Percentiles rank a stretch among this genome's conserved stretches.
These are phyloP conservation scores for Rhinocladiella similis DNA, from an alignment of 2,329 filamentous ascomycete genomes.

Conservation along the genomic window DNA sequence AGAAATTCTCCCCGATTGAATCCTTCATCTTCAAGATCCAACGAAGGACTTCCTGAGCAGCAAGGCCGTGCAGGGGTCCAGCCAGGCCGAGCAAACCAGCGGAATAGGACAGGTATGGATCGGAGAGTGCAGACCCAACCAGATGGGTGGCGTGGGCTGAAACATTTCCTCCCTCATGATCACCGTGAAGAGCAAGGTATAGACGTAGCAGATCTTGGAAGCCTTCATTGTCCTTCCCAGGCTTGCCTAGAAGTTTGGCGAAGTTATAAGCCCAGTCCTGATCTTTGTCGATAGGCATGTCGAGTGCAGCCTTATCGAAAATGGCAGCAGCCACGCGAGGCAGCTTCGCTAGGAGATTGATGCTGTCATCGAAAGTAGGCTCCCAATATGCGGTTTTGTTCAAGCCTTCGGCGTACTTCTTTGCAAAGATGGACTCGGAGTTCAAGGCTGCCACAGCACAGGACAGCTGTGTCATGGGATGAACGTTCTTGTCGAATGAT, in stretches of 20 bases:
- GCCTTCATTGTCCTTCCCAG: conserved; percentile 81
- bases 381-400: conserved; percentile 99
- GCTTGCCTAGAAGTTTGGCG: conserved; percentile 90
- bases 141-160: conserved; percentile 94
- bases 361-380: conserved; percentile 92
- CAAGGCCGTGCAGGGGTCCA: conserved; percentile 88
- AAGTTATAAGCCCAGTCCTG: conserved; percentile 99
- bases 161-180: conserved; percentile 97
- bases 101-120: conserved; percentile 94
- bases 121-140: conserved; percentile 89
- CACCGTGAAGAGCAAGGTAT: conserved; percentile 94
- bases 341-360: conserved; percentile 91
- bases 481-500: conserved; percentile 82
- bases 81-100: conserved; percentile 93
- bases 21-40: conserved; percentile 98
- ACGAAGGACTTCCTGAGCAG: conserved; percentile 93
- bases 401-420: conserved; percentile 85
- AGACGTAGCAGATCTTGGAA: conserved; percentile 94
- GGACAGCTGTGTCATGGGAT: conserved; percentile 98
- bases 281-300: conserved; percentile 71
- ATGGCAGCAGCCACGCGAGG: conserved; percentile 97
- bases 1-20: conserved; percentile 74
- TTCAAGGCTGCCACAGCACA: conserved; percentile 95
- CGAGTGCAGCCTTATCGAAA: conserved; percentile 82
- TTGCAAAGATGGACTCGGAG: conserved; percentile 90